Evolutionary conservation across 139 green algal genomes (phyloP).

Genomic region (Tetratostichococcus sp.): DNA sequence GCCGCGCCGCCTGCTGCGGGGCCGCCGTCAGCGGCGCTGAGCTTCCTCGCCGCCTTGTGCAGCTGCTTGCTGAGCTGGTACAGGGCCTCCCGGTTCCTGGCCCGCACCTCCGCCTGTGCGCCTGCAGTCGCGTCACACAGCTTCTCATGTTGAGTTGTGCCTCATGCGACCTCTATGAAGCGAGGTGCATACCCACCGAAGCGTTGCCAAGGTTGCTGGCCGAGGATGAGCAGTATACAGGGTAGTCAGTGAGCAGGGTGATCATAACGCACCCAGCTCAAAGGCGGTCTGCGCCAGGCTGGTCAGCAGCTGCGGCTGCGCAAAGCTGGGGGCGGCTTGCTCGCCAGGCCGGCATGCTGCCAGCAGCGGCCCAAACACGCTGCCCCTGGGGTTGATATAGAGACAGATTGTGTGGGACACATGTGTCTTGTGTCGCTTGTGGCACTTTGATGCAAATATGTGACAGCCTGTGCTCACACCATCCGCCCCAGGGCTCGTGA

Average conservation of each 20-base stretch:
- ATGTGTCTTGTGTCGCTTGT: no score
- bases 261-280: conserved; percentile 37
- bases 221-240: no score
- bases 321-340: background rate
- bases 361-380: background rate
- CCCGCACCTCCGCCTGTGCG: conserved; percentile 27
- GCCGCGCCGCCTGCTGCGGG: background rate
- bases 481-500: no score
- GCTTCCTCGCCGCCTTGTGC: conserved; percentile 29
- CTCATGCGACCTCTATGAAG: no score
- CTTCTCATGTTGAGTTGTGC: conserved; percentile 1
- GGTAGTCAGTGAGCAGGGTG: background rate
- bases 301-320: conserved; percentile 10
- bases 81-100: conserved; percentile 58
- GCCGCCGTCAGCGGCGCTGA: conserved; percentile 1
- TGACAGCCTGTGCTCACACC: no score
- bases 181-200: no score
- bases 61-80: conserved; percentile 52
- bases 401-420: no score
- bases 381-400: background rate
- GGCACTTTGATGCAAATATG: no score
- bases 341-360: background rate
- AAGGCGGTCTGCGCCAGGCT: conserved; percentile 56
- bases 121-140: conserved; percentile 29
- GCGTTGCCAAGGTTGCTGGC: no score